Base-by-base conservation (phyloP, 225 moss, liverwort and hornwort genomes). In the Neckera pumila region DNA sequence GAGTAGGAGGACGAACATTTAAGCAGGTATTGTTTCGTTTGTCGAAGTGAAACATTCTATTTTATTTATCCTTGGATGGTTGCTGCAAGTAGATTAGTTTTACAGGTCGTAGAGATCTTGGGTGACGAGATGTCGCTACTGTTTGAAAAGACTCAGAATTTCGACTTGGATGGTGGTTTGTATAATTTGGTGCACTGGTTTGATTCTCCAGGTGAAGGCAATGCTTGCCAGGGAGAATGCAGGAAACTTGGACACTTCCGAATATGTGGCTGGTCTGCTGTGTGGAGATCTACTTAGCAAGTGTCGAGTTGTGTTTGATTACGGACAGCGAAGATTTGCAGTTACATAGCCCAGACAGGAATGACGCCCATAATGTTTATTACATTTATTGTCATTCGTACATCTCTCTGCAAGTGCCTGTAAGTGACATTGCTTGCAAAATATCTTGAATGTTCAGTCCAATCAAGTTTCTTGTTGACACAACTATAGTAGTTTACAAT, bases 181-280 rank as follows among this genome's bases (percentile, higher is more conserved):
- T 53, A 33, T 80, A 30, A 74, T 36, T 47, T 53, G 18, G 58
- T 65, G 60, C 33, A n/a, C 19, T 30, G 36, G 57, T 51, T 75
- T 63, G 28, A 75, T 80, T 83, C 36, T 88, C 74, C 87, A 94
- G 95, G 95, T 95, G 75, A 94, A 89, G 76, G 90, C 89, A 9
- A 93, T 98, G 72, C 94, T 96, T 85, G 92, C 94, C 31, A 85
- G 59, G 25, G 86, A 91, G 74, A 91, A 91, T 74, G 90, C 87
- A 43, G 93, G 91, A 76, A 93, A 96, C 69, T 92, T 98, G 90
- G 95, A 98, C 89, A 96, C 94, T 63, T 98, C 96, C 63, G 96
- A 94, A 85, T 95, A 98, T 79, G 93, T 94, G 56, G 90, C 95
- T 40, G 96, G 98, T 51, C 92, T 98, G 74, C n/a, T 98, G 54